Evolutionary conservation across 176 grass and related monocot genomes (phyloP), one percentile per base, ranked within the genome.

Genomic region (Rhynchospora tenuis): DNA sequence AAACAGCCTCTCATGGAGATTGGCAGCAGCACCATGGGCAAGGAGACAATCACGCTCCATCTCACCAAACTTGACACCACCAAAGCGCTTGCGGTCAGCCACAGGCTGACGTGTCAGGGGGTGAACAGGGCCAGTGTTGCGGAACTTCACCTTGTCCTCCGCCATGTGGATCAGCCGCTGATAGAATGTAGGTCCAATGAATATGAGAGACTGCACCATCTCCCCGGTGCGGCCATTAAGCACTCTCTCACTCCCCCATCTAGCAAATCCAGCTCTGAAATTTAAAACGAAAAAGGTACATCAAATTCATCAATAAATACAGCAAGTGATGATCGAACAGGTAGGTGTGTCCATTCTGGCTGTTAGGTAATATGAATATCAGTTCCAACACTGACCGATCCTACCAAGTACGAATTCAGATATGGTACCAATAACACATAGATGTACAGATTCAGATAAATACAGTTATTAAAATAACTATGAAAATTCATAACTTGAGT

Each of bases 31-130:
- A 0, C 92, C 95, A 17, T 98, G 95, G 62, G 92, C 92, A 2
- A 98, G 92, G n/a, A 98, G 89, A 80, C 90, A 94, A 78, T 98
- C 95, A 0, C 92, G 85, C 79, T 98, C 95, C 95, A 98, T 98
- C 59, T 98, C 95, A 59, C 95, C 92, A 23, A 98, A 98, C 62
- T 98, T 98, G 12, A 98, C 92, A n/a, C 95, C 95, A 3, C 95
- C 92, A 26, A 94, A 98, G 60, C 92, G 86, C 45, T 93, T 99
- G 64, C 91, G 80, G 89, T 99, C 96, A 0, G 88, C 89, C 2
- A 93, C 96, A 0, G 96, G 91, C 44, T 99, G 96, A 62, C 96
- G 81, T 46, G 96, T 98, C 47, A 98, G 84, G 0, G 96, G 93
- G 72, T 98, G 96, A 24, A 95, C 96, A 3, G 93, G 96, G 3